Percentiles rank a stretch among this genome's conserved stretches.
phyloP scores from a whole-genome alignment of 1,284 basidiomycete genomes.

The Ceratorhiza oryzae-sativae region DNA sequence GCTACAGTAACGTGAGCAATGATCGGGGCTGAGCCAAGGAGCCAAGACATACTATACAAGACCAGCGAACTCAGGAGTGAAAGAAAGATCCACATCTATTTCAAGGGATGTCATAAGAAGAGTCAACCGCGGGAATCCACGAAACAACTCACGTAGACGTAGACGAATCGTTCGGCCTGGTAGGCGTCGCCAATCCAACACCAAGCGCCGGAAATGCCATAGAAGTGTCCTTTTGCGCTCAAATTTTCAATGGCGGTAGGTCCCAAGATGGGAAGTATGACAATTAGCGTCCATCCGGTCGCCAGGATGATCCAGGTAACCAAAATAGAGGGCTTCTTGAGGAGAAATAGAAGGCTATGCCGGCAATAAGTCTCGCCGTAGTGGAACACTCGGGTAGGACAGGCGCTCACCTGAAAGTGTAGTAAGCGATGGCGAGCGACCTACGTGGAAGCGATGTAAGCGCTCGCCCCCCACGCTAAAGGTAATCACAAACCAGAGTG shows the following conservation, averaged over 20 bases:
- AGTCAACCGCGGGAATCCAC: not conserved
- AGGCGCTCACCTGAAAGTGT: not conserved
- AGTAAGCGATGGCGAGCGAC: slow-evolving; percentile 20
- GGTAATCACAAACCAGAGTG: slow-evolving; percentile 11
- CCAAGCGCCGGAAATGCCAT: slow-evolving; percentile 27
- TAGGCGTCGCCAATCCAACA: slow-evolving; percentile 29
- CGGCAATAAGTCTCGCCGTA: not conserved
- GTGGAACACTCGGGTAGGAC: too few species aligned
- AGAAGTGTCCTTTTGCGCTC: slow-evolving; percentile 2
- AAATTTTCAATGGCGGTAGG: slow-evolving; percentile 12
- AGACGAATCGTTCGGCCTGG: slow-evolving; percentile 6
- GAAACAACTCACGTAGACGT: not conserved
- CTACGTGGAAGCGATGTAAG: not conserved
- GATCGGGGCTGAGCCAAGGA: not conserved
- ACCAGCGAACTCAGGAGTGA: slow-evolving; percentile 16
- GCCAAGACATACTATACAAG: slow-evolving; percentile 7
- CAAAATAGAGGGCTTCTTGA: slow-evolving; percentile 27
- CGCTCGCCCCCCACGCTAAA: not conserved
- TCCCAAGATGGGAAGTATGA: slow-evolving; percentile 22
- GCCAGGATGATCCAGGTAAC: not conserved
- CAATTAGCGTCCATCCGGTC: not conserved
- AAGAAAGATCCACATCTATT: slow-evolving; percentile 26
- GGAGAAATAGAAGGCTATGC: slow-evolving; percentile 11
- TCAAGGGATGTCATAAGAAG: not conserved
- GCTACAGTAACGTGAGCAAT: not conserved